Base-by-base conservation (phyloP, 371 early-diverging fungal genomes). In the Haplosporangium sp. region DNA sequence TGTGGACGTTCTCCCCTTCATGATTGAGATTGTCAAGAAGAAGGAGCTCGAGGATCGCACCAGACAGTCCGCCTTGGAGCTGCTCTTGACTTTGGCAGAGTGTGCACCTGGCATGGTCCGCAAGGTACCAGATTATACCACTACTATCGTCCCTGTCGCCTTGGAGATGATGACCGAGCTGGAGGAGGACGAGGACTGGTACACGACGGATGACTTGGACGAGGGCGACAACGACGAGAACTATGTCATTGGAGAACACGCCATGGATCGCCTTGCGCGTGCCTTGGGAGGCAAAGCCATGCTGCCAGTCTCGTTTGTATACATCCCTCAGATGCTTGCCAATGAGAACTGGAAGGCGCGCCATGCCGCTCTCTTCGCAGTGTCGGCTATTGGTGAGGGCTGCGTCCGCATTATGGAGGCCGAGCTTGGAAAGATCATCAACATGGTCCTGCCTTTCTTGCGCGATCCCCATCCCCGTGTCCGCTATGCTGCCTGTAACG, bases 361-460 rank as follows among this genome's bases (percentile, higher is more conserved):
- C 29, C 95, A 97, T 74, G 98, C 97, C 36, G 97, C 93, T 14
- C 85, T 99, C 54, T 92, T 96, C 91, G 95, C 96, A 36, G 91
- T 98, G 45, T 94, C 96, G 16, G 93, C 95, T 50, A 96, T 99
- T 69, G 98, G 94, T 58, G 99, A 99, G 83, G 99, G 99, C 18
- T 98, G 96, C 83, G 87, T 90, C 63, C 94, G 95, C 76, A 83
- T 94, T 67, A 95, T 99, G 96, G 91, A 92, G 74, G 90, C 89
- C 23, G 96, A 96, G 67, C 89, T 98, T 43, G 89, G 86, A 62
- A 90, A 93, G 68, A 91, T 99, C 40, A 88, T 96, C 73, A 83
- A 81, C 38, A 85, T 97, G 82, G 86, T 99, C 29, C 73, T 92
- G 9, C 95, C 95, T 48, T 91, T 87, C 79, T 84, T 96, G 72